Evolutionary conservation across 179 eudicot species (phyloP), one percentile per base, ranked within the genome.

Genomic region (Carnegiea gigantea): DNA sequence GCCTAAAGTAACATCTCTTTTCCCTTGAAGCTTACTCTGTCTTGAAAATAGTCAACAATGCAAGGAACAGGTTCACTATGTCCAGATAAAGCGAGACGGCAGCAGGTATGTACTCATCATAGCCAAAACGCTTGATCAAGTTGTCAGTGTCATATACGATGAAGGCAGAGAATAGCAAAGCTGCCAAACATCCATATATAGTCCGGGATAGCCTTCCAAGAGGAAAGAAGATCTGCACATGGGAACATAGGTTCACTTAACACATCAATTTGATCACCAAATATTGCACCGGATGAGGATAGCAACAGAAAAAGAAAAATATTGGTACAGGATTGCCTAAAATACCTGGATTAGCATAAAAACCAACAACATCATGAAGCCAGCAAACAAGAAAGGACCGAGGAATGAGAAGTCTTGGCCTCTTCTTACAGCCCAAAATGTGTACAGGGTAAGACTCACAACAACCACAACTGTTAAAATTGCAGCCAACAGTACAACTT

Each of bases 101-200:
- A 30, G 94, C 97, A 15, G 79, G 80, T 21, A 92, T 78, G 70
- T 91, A 90, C 77, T 92, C 92, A 73, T 92, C 92, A 26, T 92
- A 90, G 68, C 70, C 65, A 80, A 79, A 91, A 38, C 81, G 84
- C 85, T 91, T 91, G 83, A 92, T 92, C 84, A 92, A 77, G 81
- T 89, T 88, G 54, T 88, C 84, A 0, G 96, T 92, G 77, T 92
- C 93, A 30, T 87, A 91, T n/a, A 92, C 83, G 65, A 92, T 86
- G 73, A 82, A 91, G 4, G 83, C 92, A 6, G 91, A 91, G 86
- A 86, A 91, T 36, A 92, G 12, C 54, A 92, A 73, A 2, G 92
- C 96, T 13, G 83, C 87, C 24, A 90, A 30, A 73, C 86, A 78
- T 15, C 91, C 91, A 15, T 76, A 80, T 77, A 89, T 85, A 85